Conservation (phyloP, 1,284 basidiomycete genomes). For the Papiliotrema nemorosa region DNA sequence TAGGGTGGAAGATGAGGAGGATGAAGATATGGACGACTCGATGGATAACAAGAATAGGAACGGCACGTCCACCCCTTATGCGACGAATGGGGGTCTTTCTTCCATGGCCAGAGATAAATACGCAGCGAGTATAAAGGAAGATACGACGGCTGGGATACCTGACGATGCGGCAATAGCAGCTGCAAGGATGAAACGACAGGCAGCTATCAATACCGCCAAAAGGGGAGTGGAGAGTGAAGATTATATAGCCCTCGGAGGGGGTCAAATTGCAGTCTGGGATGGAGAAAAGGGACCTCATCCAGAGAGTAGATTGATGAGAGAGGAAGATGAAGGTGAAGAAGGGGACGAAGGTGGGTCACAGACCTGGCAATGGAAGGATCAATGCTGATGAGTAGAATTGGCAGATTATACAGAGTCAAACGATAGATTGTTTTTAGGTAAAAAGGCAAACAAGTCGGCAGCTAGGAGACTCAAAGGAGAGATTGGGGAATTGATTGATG, state of each 20-base stretch:
- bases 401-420: constrained; percentile 86
- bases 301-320: constrained; percentile 77
- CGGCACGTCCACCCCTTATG: no score
- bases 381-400: constrained; percentile 57
- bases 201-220: constrained; percentile 53
- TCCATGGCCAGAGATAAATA: constrained; percentile 43
- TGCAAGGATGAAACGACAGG: constrained; percentile 74
- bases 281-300: constrained; percentile 68
- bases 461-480: constrained; percentile 65
- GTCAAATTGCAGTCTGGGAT: constrained; percentile 40
- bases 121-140: constrained; percentile 42
- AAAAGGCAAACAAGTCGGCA: constrained; percentile 73
- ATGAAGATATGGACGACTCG: constrained; percentile 52
- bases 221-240: constrained; percentile 58
- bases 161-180: constrained; percentile 69
- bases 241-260: constrained; percentile 73
- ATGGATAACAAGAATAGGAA: not conserved
- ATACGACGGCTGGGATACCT: constrained; percentile 60
- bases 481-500: constrained; percentile 82
- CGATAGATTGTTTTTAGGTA: constrained; percentile 79
- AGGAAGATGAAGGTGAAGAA: constrained; percentile 89
- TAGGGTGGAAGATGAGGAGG: constrained; percentile 52
- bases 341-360: constrained; percentile 74
- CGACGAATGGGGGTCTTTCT: constrained; percentile 20
- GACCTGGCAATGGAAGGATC: not conserved